Percentiles rank a stretch among this genome's conserved stretches.
Evolutionary conservation across 345 rosid species (phyloP).

Genomic region (Balakata baccata): DNA sequence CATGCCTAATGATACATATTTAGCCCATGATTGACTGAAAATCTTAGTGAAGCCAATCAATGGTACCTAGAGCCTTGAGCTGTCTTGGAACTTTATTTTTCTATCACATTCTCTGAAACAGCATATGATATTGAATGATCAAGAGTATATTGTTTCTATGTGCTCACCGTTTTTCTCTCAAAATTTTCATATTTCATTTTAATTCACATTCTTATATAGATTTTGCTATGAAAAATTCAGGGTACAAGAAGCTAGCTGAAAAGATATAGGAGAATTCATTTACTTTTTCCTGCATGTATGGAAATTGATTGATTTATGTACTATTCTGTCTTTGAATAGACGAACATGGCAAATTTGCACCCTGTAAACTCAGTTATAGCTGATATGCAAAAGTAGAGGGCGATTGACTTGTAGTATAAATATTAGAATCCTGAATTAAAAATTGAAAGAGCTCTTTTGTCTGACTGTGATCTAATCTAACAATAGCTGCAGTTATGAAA

Average conservation of each 20-base stretch:
- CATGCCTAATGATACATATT: no score
- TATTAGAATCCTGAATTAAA: not conserved
- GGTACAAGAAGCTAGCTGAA: no score
- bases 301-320: not conserved
- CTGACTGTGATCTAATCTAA: not conserved
- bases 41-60: not conserved
- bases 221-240: no score
- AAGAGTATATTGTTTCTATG: not conserved
- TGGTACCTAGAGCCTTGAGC: not conserved
- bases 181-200: not conserved
- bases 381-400: not conserved
- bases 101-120: not conserved
- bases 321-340: not conserved
- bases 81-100: not conserved
- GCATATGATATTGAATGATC: not conserved
- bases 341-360: not conserved
- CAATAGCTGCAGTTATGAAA: not conserved
- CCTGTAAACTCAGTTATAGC: not conserved
- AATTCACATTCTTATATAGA: no score
- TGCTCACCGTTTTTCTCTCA: not conserved
- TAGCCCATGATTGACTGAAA: not conserved
- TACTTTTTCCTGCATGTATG: not conserved
- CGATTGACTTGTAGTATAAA: not conserved
- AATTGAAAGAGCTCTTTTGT: not conserved
- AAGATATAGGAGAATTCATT: no score